Percentiles rank a stretch among this genome's conserved stretches.
Evolutionary conservation across 345 rosid genomes (phyloP).

Genomic region (Balakata baccata): DNA sequence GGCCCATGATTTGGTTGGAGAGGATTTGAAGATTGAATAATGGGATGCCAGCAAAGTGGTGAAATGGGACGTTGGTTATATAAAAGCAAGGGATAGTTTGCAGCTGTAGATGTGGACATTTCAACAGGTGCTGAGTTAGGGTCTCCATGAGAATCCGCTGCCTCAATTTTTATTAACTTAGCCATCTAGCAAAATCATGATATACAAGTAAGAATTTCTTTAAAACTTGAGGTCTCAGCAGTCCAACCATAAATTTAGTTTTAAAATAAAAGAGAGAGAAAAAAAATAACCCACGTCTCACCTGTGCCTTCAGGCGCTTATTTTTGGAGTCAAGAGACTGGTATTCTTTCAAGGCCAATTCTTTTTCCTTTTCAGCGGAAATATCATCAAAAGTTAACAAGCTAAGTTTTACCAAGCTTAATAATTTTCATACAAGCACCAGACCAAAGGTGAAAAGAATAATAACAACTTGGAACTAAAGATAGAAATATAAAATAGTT

Average conservation of each 20-base stretch:
- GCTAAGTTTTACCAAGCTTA: slow-evolving; percentile 10
- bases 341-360: slow-evolving; percentile 58
- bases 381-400: slow-evolving; percentile 18
- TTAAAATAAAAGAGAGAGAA: neutral
- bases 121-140: slow-evolving; percentile 34
- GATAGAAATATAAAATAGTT: neutral
- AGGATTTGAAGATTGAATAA: slow-evolving; percentile 45
- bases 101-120: slow-evolving; percentile 32
- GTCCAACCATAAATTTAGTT: neutral
- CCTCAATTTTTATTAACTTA: slow-evolving; percentile 41
- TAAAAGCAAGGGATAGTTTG: slow-evolving; percentile 46
- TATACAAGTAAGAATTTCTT: neutral
- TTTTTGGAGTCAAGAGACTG: slow-evolving; percentile 57
- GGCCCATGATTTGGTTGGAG: slow-evolving; percentile 36
- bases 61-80: slow-evolving; percentile 60
- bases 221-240: neutral
- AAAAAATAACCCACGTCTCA: slow-evolving; percentile 16
- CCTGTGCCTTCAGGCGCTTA: slow-evolving; percentile 63
- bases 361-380: slow-evolving; percentile 59
- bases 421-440: neutral
- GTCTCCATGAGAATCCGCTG: slow-evolving; percentile 32
- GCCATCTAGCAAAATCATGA: slow-evolving; percentile 41
- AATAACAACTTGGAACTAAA: neutral
- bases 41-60: slow-evolving; percentile 68
- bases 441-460: neutral